Base-by-base conservation (phyloP, 2,329 filamentous ascomycete species). In the Hypocrella siamensis region DNA sequence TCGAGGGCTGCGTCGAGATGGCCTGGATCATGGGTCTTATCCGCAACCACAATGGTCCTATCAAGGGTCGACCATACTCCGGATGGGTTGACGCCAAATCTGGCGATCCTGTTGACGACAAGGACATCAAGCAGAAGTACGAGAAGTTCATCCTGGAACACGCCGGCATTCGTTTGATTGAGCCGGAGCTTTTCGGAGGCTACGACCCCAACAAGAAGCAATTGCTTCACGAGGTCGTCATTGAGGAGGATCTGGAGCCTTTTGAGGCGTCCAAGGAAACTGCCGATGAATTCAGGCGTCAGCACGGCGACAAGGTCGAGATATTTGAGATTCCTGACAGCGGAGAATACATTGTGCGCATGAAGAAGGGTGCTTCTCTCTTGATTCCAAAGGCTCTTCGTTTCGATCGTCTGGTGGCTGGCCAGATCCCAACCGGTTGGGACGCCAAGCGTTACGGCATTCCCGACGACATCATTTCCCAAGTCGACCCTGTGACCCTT, bases 1-100 rank as follows among this genome's bases (percentile, higher is more conserved):
- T 98, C 11, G 92, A 98, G 57, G 90, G 90, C 19, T 96, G 90
- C 48, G 79, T 98, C 38, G 90, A 98, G 60, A 98, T 98, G 90
- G 86, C 90, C 19, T 98, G 90, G 90, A 84, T 98, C 57, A 98
- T 96, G 88, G 90, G 90, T 50, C 75, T 96, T 37, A 96, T 98
- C 65, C 94, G 88, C 69, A 93, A 98, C 57, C 83, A 93, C 65
- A 96, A 96, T 46, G 90, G 90, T 14, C 77, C 79, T 19, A 74
- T 98, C 54, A 98, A 98, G 65, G 90, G 90, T 53, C 80, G 93
- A 63, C 80, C 80, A 41, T 96, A 98, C 62, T 84, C 88, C 43
- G 90, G 90, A 45, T 98, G 83, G 85, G 83, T 98, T 36, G 90
- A 98, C 49, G 69, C 75, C 52, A 96, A 96, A 71, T 78, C 83